Evolutionary conservation across 2,329 filamentous ascomycete genomes (phyloP).

Genomic region (Fusarium beomiforme): DNA sequence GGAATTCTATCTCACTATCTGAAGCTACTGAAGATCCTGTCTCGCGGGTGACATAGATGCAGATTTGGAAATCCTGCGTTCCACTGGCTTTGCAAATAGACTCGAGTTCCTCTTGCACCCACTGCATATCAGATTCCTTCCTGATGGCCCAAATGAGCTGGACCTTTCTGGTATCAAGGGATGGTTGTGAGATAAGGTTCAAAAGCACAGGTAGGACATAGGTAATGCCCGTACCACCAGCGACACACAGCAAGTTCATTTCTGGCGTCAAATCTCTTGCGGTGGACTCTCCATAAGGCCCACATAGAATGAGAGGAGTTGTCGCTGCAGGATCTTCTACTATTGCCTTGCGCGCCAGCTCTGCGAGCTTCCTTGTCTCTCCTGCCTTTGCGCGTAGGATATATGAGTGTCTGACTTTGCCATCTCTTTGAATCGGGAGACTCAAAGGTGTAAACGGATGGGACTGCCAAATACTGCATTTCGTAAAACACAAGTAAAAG

Average conservation of each 20-base stretch:
- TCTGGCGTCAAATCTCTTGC: neutral
- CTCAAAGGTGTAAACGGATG: neutral
- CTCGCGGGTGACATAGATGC: neutral
- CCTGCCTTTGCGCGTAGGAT: neutral
- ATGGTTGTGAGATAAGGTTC: neutral
- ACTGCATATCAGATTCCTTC: neutral
- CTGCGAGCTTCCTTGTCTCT: neutral
- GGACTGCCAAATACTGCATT: neutral
- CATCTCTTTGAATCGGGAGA: neutral
- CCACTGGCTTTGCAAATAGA: neutral
- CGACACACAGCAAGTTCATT: neutral
- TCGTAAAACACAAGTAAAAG: neutral
- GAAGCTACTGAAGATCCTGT: accelerated
- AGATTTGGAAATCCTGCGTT: neutral
- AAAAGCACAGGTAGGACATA: neutral
- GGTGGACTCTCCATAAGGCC: neutral
- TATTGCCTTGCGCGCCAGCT: neutral
- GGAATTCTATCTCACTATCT: no score
- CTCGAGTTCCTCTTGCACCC: neutral
- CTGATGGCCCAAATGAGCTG: neutral
- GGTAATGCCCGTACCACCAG: neutral
- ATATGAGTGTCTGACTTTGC: neutral
- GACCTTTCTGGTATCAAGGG: neutral
- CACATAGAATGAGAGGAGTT: neutral
- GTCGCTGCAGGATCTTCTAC: accelerated